These are phyloP conservation scores for Tetrapisispora taiwanensis DNA, from an alignment of 805 yeast species.

Conservation along the genomic window DNA sequence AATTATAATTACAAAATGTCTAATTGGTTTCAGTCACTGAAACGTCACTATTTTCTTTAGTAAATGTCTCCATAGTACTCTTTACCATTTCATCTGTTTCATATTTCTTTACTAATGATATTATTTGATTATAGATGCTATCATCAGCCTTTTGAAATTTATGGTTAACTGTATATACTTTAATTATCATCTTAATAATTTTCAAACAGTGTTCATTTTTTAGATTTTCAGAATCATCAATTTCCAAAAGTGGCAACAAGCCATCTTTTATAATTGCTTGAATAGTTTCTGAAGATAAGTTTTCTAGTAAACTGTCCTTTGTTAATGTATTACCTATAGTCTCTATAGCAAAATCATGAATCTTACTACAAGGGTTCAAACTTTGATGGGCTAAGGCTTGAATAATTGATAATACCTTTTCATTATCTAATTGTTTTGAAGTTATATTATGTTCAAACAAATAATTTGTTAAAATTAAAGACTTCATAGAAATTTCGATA, in stretches of 20 bases:
- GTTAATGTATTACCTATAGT: constrained; percentile 36
- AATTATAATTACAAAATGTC: neutral
- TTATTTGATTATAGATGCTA: neutral
- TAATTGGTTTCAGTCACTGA: neutral
- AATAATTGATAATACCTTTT: constrained; percentile 44
- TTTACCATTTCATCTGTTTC: neutral
- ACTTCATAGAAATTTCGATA: constrained; percentile 48
- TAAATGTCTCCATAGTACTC: neutral
- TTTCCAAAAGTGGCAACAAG: constrained; percentile 45
- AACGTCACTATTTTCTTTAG: neutral
- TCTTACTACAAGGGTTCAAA: constrained; percentile 74
- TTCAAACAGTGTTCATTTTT: constrained; percentile 26
- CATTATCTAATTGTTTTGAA: constrained; percentile 13
- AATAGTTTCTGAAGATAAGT: constrained; percentile 34
- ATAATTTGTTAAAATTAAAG: constrained; percentile 51
- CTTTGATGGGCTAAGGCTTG: constrained; percentile 87
- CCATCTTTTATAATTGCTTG: constrained; percentile 60
- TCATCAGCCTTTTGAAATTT: constrained; percentile 28
- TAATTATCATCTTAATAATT: neutral
- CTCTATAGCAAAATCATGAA: constrained; percentile 55
- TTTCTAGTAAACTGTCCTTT: constrained; percentile 15
- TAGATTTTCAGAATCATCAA: neutral
- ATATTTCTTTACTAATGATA: neutral
- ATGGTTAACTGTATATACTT: neutral
- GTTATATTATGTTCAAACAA: constrained; percentile 32